These are phyloP conservation scores for Gracilaria gracilis DNA, from an alignment of 23 red algal genomes.

Conservation along the genomic window DNA sequence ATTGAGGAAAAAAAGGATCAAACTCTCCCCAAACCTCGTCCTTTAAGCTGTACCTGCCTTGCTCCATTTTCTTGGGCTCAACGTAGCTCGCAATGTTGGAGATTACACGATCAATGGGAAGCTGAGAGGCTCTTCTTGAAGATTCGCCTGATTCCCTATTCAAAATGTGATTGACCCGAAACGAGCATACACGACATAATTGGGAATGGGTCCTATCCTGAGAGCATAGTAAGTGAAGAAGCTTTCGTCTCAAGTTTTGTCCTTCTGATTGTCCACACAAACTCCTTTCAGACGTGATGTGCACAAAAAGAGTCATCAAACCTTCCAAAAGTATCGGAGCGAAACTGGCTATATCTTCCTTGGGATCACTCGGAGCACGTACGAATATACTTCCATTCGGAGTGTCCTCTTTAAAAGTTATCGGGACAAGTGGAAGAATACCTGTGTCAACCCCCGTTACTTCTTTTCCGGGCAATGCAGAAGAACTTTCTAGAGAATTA, in stretches of 20 bases:
- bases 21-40: conserved; percentile 68
- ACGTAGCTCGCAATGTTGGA: conserved; percentile 50
- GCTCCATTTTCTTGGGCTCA: conserved; percentile 76
- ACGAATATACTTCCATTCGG: background rate
- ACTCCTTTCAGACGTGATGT: conserved; percentile 56
- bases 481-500: background rate
- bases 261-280: conserved; percentile 49
- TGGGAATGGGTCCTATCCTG: conserved; percentile 69
- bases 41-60: conserved; percentile 71
- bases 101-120: conserved; percentile 23
- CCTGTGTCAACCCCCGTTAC: background rate
- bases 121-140: background rate
- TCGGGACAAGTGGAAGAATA: conserved; percentile 17
- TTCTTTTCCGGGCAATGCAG: background rate
- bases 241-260: conserved; percentile 60
- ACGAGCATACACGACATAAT: conserved; percentile 50
- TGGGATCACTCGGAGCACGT: conserved; percentile 11
- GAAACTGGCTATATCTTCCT: conserved; percentile 3
- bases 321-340: conserved; percentile 35
- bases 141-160: background rate
- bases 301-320: conserved; percentile 54
- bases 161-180: background rate
- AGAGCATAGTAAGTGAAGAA: conserved; percentile 67
- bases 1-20: conserved; percentile 85
- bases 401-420: conserved; percentile 5